These are phyloP conservation scores for Pseudisothecium myosuroides DNA, from an alignment of 225 moss, liverwort and hornwort species.

Conservation along the genomic window DNA sequence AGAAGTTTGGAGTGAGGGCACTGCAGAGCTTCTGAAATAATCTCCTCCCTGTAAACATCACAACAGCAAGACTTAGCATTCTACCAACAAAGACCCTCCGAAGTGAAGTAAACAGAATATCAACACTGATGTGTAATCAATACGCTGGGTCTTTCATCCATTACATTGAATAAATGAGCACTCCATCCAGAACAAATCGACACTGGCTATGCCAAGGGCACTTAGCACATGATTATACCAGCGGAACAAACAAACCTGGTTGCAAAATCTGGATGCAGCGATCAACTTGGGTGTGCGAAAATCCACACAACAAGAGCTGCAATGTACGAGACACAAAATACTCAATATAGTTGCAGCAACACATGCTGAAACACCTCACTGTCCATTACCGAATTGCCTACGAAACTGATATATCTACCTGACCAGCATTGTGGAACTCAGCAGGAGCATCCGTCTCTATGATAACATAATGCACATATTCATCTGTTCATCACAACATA, in stretches of 20 bases:
- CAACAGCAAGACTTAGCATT: background rate
- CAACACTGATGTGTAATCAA: background rate
- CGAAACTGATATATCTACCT: background rate
- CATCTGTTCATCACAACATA: background rate
- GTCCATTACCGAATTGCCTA: background rate
- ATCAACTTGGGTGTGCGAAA: constrained; percentile 64
- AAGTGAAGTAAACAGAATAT: constrained; percentile 6
- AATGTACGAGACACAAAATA: background rate
- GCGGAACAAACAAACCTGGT: background rate
- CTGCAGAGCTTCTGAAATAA: constrained; percentile 44
- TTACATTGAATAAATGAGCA: background rate
- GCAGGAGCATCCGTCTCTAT: background rate
- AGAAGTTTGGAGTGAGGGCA: background rate
- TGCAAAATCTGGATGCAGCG: constrained; percentile 40
- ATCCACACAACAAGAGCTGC: constrained; percentile 45
- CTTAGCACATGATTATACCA: background rate
- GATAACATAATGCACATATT: background rate
- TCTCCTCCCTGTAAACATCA: constrained; percentile 44
- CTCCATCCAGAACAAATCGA: background rate
- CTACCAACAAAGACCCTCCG: constrained; percentile 5
- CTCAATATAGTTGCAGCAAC: background rate
- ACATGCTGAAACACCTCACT: background rate
- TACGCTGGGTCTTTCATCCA: background rate
- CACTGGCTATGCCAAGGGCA: background rate
- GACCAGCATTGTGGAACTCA: background rate